Evolutionary conservation across 345 rosid genomes (phyloP).

Genomic region (Acer campestre): DNA sequence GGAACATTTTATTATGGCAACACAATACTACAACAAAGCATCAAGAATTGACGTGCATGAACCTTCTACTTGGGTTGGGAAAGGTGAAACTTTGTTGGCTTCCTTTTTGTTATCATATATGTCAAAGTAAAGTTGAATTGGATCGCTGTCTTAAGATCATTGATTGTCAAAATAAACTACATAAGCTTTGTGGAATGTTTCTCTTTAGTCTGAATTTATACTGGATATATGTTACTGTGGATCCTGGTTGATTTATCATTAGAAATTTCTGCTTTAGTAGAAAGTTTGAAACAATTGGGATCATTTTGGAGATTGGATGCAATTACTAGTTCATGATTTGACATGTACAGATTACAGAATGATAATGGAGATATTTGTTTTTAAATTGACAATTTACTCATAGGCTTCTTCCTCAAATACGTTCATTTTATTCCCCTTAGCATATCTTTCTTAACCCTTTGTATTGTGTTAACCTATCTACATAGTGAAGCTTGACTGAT

Average conservation of each 20-base stretch:
- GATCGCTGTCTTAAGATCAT: conserved; percentile 3
- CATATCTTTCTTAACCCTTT: not conserved
- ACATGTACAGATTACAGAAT: not conserved
- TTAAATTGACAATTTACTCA: not conserved
- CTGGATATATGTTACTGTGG: not conserved
- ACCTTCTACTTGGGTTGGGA: conserved; percentile 99
- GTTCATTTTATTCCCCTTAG: not conserved
- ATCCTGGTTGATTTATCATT: not conserved
- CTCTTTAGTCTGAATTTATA: not conserved
- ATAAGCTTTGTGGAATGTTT: not conserved
- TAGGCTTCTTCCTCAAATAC: not conserved
- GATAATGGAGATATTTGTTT: not conserved
- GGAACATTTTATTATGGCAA: conserved; percentile 86
- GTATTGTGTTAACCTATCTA: not conserved
- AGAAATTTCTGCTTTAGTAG: not conserved
- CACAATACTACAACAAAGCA: conserved; percentile 85
- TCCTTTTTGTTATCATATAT: conserved; percentile 5
- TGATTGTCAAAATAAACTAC: not conserved
- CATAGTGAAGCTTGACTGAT: not conserved
- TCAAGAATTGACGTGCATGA: conserved; percentile 98
- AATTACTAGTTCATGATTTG: not conserved
- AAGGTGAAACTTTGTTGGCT: conserved; percentile 49
- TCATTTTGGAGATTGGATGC: not conserved
- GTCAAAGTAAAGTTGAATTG: not conserved
- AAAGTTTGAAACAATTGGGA: not conserved